These are phyloP conservation scores for Danielia oregonensis DNA, from an alignment of 805 yeast genomes.

Conservation along the genomic window DNA sequence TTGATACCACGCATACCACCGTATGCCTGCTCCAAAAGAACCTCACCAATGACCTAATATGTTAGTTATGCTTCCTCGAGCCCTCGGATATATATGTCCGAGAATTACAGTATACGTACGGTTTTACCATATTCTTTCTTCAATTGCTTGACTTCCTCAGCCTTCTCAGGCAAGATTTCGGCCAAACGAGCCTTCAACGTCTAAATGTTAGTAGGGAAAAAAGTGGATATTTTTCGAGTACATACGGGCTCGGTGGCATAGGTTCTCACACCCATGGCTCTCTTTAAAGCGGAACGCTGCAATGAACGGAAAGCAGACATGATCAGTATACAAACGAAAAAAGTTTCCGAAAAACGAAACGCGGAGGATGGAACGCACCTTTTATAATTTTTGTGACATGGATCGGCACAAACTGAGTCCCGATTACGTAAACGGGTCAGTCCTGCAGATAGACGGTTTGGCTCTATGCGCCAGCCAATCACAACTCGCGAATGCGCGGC, in stretches of 20 bases:
- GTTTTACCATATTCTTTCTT: constrained; percentile 88
- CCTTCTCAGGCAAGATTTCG: constrained; percentile 85
- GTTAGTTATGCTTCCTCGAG: too few relatives aligned
- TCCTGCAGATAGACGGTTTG: constrained; percentile 14
- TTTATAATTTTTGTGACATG: constrained; percentile 4
- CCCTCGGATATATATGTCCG: background rate
- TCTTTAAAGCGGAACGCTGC: constrained; percentile 30
- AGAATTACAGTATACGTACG: constrained; percentile 37
- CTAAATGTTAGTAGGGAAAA: constrained; percentile 28
- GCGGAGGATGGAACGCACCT: constrained; percentile 11
- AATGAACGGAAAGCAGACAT: constrained; percentile 37
- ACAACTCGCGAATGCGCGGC: constrained; percentile 1
- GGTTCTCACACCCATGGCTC: constrained; percentile 19
- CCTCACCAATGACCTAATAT: constrained; percentile 43
- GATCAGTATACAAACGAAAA: constrained; percentile 9
- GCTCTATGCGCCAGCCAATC: constrained; percentile 7
- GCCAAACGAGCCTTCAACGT: constrained; percentile 93
- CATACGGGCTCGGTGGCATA: constrained; percentile 23
- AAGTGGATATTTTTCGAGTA: constrained; percentile 2
- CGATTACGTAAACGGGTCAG: constrained; percentile 3
- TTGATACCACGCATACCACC: constrained; percentile 84
- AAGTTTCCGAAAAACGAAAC: constrained; percentile 2
- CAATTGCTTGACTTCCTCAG: constrained; percentile 85
- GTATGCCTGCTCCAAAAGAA: constrained; percentile 30
- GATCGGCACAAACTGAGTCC: constrained; percentile 1